A percentile compares a stretch with the other conserved stretches of the same genome.
phyloP scores from a whole-genome alignment of 495 filamentous ascomycete genomes.

The Trichocladium uniseriatum region DNA sequence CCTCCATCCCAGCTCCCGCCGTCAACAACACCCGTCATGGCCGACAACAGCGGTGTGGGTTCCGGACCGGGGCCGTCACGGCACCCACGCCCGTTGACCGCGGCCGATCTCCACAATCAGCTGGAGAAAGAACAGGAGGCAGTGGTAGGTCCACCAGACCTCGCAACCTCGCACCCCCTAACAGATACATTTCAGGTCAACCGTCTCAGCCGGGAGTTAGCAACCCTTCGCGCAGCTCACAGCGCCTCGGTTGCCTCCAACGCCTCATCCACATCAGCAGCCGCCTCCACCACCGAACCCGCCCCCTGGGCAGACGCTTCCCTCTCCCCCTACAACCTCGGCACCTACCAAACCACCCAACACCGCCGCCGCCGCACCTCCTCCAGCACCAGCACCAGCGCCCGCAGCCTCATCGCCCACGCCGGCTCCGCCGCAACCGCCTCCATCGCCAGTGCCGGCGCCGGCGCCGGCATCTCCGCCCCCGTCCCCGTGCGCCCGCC shows the following conservation, averaged over 20 bases:
- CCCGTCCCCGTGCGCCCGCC: conserved; percentile 26
- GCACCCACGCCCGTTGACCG: conserved; percentile 75
- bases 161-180: not conserved
- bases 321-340: conserved; percentile 21
- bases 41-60: conserved; percentile 49
- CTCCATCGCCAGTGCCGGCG: conserved; percentile 21
- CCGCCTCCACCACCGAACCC: conserved; percentile 33
- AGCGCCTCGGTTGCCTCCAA: conserved; percentile 77
- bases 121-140: conserved; percentile 91
- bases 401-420: conserved; percentile 45
- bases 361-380: conserved; percentile 37
- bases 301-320: conserved; percentile 24
- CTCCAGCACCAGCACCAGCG: conserved; percentile 43
- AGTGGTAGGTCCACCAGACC: conserved; percentile 50
- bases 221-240: conserved; percentile 64
- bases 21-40: conserved; percentile 38
- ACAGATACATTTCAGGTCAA: conserved; percentile 55
- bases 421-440: conserved; percentile 27
- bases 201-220: conserved; percentile 79
- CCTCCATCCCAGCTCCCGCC: conserved; percentile 30
- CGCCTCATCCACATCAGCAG: conserved; percentile 56
- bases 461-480: conserved; percentile 28
- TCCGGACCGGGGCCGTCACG: conserved; percentile 61
- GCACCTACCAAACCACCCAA: no score
- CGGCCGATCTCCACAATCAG: conserved; percentile 75